Evolutionary conservation across 768 basidiomycete genomes (phyloP).

Genomic region (Serendipita sp.): DNA sequence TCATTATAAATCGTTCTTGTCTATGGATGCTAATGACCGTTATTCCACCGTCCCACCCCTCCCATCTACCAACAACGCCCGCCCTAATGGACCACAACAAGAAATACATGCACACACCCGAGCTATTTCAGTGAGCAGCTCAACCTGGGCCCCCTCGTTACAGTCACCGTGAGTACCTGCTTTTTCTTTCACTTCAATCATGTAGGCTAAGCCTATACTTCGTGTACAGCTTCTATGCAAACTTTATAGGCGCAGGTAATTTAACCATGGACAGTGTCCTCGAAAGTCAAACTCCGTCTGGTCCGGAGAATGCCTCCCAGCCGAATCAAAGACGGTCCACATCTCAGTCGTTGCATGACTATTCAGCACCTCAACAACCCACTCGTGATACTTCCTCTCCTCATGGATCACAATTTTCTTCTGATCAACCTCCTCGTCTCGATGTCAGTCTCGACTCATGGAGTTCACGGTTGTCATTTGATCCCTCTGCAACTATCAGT

Average conservation of each 20-base stretch:
- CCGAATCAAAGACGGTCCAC: not conserved
- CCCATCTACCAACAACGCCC: not conserved
- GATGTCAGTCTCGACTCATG: not conserved
- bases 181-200: not conserved
- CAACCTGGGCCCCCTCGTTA: not conserved
- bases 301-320: not conserved
- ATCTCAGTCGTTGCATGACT: not conserved
- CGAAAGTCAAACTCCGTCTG: not conserved
- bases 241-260: not conserved
- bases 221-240: not conserved
- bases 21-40: not conserved
- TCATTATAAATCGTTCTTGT: not conserved
- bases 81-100: not conserved
- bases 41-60: not conserved
- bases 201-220: not conserved
- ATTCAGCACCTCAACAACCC: not conserved
- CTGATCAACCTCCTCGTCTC: not conserved
- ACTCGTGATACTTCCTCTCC: too few species aligned
- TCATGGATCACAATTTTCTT: not conserved
- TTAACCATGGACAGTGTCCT: not conserved
- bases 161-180: not conserved
- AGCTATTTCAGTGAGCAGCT: not conserved
- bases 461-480: not conserved
- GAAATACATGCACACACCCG: not conserved
- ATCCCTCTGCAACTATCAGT: not conserved